These are phyloP conservation scores for Thermomucor indicae-seudaticae DNA, from an alignment of 371 early-diverging fungal species.

Conservation along the genomic window DNA sequence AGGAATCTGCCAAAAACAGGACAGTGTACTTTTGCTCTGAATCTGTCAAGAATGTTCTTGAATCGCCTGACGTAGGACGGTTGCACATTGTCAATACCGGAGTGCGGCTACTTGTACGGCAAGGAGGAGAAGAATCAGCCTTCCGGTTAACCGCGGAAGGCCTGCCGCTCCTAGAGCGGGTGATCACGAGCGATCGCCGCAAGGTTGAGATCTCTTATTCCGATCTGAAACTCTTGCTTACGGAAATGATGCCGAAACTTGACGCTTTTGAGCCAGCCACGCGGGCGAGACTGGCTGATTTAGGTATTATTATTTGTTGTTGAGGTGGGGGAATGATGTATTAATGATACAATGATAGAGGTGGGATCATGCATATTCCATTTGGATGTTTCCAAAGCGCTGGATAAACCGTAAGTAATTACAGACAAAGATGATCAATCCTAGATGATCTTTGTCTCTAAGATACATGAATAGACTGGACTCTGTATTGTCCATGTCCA, in stretches of 20 bases:
- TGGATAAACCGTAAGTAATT: slow-evolving; percentile 17
- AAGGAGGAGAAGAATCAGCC: slow-evolving; percentile 57
- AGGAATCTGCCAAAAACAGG: slow-evolving; percentile 58
- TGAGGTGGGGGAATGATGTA: background rate
- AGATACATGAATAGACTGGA: slow-evolving; percentile 14
- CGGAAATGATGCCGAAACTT: slow-evolving; percentile 56
- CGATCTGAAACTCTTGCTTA: slow-evolving; percentile 57
- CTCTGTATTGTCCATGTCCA: slow-evolving; percentile 41
- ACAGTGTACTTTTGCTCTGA: slow-evolving; percentile 80
- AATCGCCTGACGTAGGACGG: slow-evolving; percentile 57
- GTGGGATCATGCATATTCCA: slow-evolving; percentile 52
- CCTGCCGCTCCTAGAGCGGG: slow-evolving; percentile 60
- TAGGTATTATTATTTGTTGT: slow-evolving; percentile 21
- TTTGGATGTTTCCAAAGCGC: slow-evolving; percentile 40
- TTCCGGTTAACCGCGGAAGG: slow-evolving; percentile 84
- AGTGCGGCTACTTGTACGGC: slow-evolving; percentile 78
- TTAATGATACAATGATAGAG: slow-evolving; percentile 11
- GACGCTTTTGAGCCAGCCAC: slow-evolving; percentile 33
- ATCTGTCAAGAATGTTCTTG: slow-evolving; percentile 68
- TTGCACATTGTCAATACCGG: slow-evolving; percentile 90
- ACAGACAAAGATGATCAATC: no score
- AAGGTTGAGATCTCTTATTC: slow-evolving; percentile 44
- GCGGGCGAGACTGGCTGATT: slow-evolving; percentile 11
- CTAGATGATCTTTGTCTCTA: slow-evolving; percentile 1
- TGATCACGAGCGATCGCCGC: slow-evolving; percentile 46